Evolutionary conservation across 2,329 filamentous ascomycete species (phyloP), one percentile per base, ranked within the genome.

Genomic region (Rachicladosporium sp.): DNA sequence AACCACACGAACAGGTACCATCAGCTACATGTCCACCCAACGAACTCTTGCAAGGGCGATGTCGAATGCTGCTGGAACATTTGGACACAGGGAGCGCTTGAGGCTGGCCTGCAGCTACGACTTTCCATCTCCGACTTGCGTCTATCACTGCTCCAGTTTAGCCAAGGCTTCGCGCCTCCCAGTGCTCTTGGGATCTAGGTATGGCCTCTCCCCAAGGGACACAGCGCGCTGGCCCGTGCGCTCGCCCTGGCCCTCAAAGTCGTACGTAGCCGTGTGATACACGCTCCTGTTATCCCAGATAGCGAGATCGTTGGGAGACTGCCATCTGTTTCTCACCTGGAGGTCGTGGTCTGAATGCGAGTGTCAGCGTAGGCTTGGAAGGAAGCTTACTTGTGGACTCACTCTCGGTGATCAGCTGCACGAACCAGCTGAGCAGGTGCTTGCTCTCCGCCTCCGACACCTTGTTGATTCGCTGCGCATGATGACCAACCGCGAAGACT

Each of bases 271-370:
- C 3, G 47, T 45, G 29, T 50, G 47, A 19, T 47, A 47, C 11
- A 41, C 37, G 10, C 36, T 41, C 27, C 43, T 37, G 30, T 50
- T 50, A 23, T 50, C 48, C 48, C 48, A 82, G 42, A 82, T 69
- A 0, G 76, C 76, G 2, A 83, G 73, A 42, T 80, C 79, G 32
- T 73, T 69, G 45, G 31, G 31, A 37, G 74, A 70, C 33, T 69
- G 66, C 78, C 78, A 81, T 47, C 72, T 68, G 51, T 80, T 76
- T 11, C 80, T 69, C 4, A 74, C 78, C 50, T 85, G 80, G 43
- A 80, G 66, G 56, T 87, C 82, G 32, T 80, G 78, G 5, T 68
- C 38, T 40, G 13, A 13, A 23, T 8, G 7, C 23, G 9, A 7
- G 10, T 11, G 29, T 40, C 33, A 40, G 38, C 33, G n/a, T 31